Base-by-base conservation (phyloP, 106 monocot species). In the Acorus gramineus region DNA sequence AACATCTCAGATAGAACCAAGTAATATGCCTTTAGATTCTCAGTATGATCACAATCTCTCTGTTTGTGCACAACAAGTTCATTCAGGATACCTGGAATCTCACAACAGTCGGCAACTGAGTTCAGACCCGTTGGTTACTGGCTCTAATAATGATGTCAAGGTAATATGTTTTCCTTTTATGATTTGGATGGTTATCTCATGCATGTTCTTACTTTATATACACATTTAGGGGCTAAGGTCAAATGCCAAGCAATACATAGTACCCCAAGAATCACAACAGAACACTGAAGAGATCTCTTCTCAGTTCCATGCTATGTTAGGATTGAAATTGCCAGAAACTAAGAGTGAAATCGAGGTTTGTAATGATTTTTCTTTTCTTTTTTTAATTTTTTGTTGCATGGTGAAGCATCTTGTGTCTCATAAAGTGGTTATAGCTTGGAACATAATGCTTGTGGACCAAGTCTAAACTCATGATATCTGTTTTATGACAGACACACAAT, bases 331-430 rank as follows among this genome's bases (percentile, higher is more conserved):
- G 48, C 52, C 56, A 60, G 84, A 73, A 56, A 73, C 69, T 55
- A 75, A 69, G 14, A 78, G 11, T 70, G 74, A 82, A 56, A 50
- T 56, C 3, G 74, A 74, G 82, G 89, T 86, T 75, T 73, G 48
- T 8, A 52, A 4, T 4, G 8, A 53, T 66, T n/a, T 1, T 71
- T 13, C 46, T 50, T 42, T 14, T 43, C 42, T 42, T 11, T 9
- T 2, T 43, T 12, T 57, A 44, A 49, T 49, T 12, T 11, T 11
- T 52, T 9, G n/a, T 4, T 70, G 42, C 61, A 42, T 45, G 10
- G 8, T 55, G 14, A 55, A 14, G 28, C 28, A 28, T 28, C 28
- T 28, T 56, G 43, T 54, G 2, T 44, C n/a, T 9, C 53, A 1
- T 44, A 3, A 44, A 51, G 3, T 8, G 7, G 60, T 56, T 47